Evolutionary conservation across 352 stramenopile species (phyloP).

Genomic region (Pythium guiyangense): DNA sequence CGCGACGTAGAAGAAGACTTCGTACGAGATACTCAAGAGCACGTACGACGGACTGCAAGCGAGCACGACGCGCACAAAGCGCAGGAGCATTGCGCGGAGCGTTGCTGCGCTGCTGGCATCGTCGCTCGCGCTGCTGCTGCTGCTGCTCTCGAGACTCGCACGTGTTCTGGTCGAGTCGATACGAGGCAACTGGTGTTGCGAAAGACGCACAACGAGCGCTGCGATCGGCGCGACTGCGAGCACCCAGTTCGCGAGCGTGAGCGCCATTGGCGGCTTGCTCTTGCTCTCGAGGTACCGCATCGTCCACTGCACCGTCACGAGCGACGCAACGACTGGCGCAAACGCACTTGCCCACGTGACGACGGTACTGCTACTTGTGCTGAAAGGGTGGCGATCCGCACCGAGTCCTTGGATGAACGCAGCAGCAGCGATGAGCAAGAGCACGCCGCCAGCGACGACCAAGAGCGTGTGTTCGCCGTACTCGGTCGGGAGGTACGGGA

Average conservation of each 20-base stretch:
- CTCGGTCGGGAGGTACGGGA: conserved; percentile 69
- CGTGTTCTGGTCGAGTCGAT: not conserved
- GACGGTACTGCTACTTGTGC: not conserved
- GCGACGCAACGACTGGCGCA: conserved; percentile 23
- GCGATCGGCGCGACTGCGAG: conserved; percentile 39
- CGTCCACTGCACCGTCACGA: conserved; percentile 41
- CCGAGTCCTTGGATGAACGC: not conserved
- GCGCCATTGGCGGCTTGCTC: conserved; percentile 38
- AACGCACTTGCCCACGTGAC: conserved; percentile 5
- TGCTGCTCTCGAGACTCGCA: not conserved
- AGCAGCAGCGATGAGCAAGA: conserved; percentile 14
- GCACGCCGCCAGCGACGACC: conserved; percentile 45
- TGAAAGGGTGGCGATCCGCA: too few species aligned
- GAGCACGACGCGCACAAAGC: conserved; percentile 52
- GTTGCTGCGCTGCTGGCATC: conserved; percentile 9
- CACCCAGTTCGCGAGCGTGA: conserved; percentile 57
- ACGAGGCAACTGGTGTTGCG: not conserved
- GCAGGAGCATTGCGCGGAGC: conserved; percentile 13
- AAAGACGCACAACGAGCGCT: conserved; percentile 22
- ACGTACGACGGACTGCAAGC: conserved; percentile 58
- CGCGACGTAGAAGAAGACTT: conserved; percentile 74
- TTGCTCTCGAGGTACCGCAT: conserved; percentile 51
- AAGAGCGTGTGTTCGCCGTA: conserved; percentile 67
- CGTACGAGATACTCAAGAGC: conserved; percentile 82
- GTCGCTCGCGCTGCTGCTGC: not conserved